Evolutionary conservation across 805 yeast genomes (phyloP).

Genomic region (Dipodascus geniculatus): DNA sequence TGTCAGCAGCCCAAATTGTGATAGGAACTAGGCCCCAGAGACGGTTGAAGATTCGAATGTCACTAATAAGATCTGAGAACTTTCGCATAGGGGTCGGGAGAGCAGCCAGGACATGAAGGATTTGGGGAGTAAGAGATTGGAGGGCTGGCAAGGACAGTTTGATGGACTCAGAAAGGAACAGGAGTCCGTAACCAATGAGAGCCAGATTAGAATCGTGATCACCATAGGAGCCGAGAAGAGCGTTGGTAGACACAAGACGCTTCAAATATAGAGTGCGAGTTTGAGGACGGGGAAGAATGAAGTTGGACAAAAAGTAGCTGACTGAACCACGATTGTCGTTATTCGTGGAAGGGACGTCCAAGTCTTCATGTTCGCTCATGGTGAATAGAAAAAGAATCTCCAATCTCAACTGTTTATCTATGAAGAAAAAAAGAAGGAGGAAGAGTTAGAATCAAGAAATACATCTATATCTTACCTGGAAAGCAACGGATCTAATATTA

Average conservation of each 20-base stretch:
- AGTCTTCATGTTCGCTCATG: too few species aligned
- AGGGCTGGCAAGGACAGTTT: background rate
- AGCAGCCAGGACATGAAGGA: background rate
- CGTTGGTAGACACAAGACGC: background rate
- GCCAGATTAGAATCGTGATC: background rate
- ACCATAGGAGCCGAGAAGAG: background rate
- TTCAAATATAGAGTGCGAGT: background rate
- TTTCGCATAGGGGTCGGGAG: background rate
- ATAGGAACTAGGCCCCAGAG: conserved; percentile 27
- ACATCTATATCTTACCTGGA: too few species aligned
- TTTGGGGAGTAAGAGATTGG: background rate
- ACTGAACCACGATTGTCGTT: background rate
- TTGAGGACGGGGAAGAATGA: background rate
- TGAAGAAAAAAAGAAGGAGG: too few species aligned
- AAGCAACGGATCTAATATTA: too few species aligned
- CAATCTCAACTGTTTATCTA: too few species aligned
- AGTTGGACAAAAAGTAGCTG: background rate
- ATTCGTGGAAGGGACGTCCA: too few species aligned
- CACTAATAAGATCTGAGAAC: conserved; percentile 21
- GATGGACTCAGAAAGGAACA: conserved; percentile 1
- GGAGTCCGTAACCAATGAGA: background rate
- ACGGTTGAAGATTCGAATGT: conserved; percentile 28
- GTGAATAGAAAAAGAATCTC: too few species aligned
- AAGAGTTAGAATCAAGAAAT: too few species aligned
- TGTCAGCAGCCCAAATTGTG: conserved; percentile 26